phyloP scores from a whole-genome alignment of 1,284 basidiomycete species.

The Ganoderma lingzhi region DNA sequence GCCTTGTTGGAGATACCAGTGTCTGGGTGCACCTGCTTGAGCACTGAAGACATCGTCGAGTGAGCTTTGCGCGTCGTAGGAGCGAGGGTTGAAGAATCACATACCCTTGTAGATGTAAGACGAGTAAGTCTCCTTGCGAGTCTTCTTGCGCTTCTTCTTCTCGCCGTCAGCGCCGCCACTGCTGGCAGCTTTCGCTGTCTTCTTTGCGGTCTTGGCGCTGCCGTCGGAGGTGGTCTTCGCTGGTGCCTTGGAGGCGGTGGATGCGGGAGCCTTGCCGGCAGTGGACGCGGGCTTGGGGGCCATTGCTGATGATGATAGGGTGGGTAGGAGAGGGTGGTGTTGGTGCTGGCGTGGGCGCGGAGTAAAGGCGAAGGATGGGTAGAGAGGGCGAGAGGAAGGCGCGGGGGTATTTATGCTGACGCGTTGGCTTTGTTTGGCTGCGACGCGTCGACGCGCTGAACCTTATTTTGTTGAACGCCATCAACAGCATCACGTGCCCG shows the following conservation, averaged over 20 bases:
- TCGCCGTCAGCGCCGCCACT: slow-evolving; percentile 56
- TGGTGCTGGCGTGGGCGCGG: slow-evolving; percentile 15
- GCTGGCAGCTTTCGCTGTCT: slow-evolving; percentile 73
- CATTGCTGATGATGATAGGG: slow-evolving; percentile 32
- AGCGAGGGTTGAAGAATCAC: slow-evolving; percentile 39
- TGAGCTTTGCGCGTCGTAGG: slow-evolving; percentile 5
- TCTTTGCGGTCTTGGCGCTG: slow-evolving; percentile 84
- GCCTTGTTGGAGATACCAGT: slow-evolving; percentile 98
- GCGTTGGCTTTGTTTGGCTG: slow-evolving; percentile 44
- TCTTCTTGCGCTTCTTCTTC: slow-evolving; percentile 92
- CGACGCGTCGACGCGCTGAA: slow-evolving; percentile 41
- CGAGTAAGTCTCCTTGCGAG: slow-evolving; percentile 91
- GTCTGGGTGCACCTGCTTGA: slow-evolving; percentile 93
- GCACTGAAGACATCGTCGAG: slow-evolving; percentile 19
- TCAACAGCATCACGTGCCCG: slow-evolving; percentile 37
- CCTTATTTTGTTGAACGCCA: slow-evolving; percentile 41
- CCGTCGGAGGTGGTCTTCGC: slow-evolving; percentile 64
- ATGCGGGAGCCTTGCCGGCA: slow-evolving; percentile 60
- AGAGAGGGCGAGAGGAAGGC: slow-evolving; percentile 14
- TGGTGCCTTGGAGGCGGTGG: slow-evolving; percentile 79
- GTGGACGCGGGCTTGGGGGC: slow-evolving; percentile 56
- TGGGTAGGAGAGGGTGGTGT: slow-evolving; percentile 13
- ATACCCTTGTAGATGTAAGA: slow-evolving; percentile 95
- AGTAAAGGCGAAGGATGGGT: slow-evolving; percentile 27
- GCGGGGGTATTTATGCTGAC: slow-evolving; percentile 40